Base-by-base conservation (phyloP, 2,329 filamentous ascomycete genomes). In the Trichophaea hybrida region DNA sequence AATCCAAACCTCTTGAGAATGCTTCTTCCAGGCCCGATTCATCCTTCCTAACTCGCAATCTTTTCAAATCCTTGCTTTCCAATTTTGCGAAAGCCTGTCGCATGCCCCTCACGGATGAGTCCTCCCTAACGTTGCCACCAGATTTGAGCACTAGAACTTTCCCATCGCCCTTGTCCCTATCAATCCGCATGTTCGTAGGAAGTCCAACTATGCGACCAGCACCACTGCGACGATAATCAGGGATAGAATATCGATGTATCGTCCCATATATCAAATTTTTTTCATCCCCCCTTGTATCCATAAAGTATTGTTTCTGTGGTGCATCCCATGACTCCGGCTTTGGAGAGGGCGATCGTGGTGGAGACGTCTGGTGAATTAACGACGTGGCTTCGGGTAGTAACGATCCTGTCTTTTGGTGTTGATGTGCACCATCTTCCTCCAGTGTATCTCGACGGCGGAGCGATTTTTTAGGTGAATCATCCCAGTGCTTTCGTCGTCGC, bases 251-350 rank as follows among this genome's bases (percentile, higher is more conserved):
- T 38, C 80, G 80, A 69, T 95, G 82, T 43, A 86, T 77, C 33
- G 80, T 78, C 1, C 86, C 87, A 70, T 90, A 96, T 32, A 78
- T 78, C 49, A 85, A 71, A 65, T 93, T 88, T 52, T 88, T 78
- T 4, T 78, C 75, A 68, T 97, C 91, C 0, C 91, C 90, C 68
- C 81, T 82, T 46, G 75, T 80, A 71, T 97, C 91, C 55, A 86
- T 68, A 49, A 80, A 65, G 51, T 61, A 68, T 32, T 58, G 61
- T 17, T 64, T 62, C 10, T 63, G 56, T 6, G 63, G 59, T 4
- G 61, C 55, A 49, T 68, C 62, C 62, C 65, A 66, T 8, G 61
- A 57, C 33, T 61, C 24, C 44, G 37, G 48, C 60, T 56, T 17
- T 50, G 55, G 31, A 38, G 53, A 57, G 32, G 57, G 57, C 12